Conservation (phyloP, 208 protist genomes). For the Trypanosomatidae sp. region DNA sequence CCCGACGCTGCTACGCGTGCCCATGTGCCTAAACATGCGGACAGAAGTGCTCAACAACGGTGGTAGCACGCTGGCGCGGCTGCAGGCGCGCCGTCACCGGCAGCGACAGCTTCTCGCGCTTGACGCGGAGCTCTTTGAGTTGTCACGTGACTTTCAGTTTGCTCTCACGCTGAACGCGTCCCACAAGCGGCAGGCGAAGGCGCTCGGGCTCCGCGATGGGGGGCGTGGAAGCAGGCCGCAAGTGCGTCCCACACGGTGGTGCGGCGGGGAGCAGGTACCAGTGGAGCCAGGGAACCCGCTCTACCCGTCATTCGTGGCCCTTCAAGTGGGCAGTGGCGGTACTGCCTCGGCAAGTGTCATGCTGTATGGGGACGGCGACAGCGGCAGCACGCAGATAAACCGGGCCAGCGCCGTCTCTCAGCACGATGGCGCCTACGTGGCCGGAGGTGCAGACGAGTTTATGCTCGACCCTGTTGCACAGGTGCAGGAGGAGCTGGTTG, state of each 20-base stretch:
- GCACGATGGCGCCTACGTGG: neutral
- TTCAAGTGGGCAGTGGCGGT: constrained; percentile 28
- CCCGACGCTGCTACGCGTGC: constrained; percentile 68
- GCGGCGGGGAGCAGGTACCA: constrained; percentile 13
- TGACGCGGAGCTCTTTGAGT: constrained; percentile 75
- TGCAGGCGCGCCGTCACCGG: constrained; percentile 34
- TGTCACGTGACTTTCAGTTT: constrained; percentile 78
- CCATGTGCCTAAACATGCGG: constrained; percentile 60
- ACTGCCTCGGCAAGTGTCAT: constrained; percentile 14
- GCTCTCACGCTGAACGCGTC: constrained; percentile 64
- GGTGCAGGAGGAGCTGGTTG: constrained; percentile 65
- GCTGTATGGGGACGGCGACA: neutral
- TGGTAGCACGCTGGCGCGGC: constrained; percentile 45
- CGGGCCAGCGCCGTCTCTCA: neutral
- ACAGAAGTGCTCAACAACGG: constrained; percentile 76
- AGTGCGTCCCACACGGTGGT: constrained; percentile 21
- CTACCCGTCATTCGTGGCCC: constrained; percentile 39
- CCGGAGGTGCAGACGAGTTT: neutral
- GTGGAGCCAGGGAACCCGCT: constrained; percentile 46
- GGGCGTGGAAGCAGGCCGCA: constrained; percentile 5
- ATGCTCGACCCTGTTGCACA: constrained; percentile 18
- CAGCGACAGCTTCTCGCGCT: constrained; percentile 77
- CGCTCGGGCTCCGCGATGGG: constrained; percentile 40
- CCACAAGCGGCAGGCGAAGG: constrained; percentile 65
- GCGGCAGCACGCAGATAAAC: neutral